These are phyloP conservation scores for Rhynchospora tenuis DNA, from an alignment of 176 grass and related monocot species.

Conservation along the genomic window DNA sequence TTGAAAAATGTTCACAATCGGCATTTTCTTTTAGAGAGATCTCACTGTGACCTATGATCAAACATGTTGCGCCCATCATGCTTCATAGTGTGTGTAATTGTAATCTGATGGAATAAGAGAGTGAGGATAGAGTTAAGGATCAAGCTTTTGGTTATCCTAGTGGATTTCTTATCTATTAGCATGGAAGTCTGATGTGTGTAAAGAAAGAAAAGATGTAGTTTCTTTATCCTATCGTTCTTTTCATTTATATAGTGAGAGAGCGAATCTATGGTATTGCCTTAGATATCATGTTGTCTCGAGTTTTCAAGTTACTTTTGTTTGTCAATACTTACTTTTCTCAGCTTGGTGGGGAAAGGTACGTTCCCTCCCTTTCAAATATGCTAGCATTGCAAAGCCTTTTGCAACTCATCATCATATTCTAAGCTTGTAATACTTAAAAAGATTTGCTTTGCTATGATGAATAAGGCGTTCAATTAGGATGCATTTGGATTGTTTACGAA, in stretches of 20 bases:
- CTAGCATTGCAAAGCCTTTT: not conserved
- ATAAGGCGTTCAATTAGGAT: not conserved
- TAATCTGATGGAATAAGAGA: not conserved
- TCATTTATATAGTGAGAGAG: not conserved
- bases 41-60: not conserved
- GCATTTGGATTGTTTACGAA: too few relatives aligned
- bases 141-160: not conserved
- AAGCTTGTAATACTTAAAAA: not conserved
- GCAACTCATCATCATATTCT: not conserved
- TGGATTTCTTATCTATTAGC: not conserved
- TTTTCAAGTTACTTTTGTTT: conserved; percentile 4
- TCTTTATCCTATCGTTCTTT: not conserved
- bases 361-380: not conserved
- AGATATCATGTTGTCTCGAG: conserved; percentile 15
- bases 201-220: conserved; percentile 3
- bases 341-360: not conserved
- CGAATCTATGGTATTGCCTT: not conserved
- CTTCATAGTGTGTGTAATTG: not conserved
- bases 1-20: not conserved
- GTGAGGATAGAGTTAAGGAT: not conserved
- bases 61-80: not conserved
- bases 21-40: not conserved
- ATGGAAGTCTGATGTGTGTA: conserved; percentile 9
- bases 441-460: not conserved
- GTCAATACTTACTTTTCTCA: not conserved